Base-by-base conservation (phyloP, 2,329 filamentous ascomycete genomes). In the Sclerotinia spermophila region DNA sequence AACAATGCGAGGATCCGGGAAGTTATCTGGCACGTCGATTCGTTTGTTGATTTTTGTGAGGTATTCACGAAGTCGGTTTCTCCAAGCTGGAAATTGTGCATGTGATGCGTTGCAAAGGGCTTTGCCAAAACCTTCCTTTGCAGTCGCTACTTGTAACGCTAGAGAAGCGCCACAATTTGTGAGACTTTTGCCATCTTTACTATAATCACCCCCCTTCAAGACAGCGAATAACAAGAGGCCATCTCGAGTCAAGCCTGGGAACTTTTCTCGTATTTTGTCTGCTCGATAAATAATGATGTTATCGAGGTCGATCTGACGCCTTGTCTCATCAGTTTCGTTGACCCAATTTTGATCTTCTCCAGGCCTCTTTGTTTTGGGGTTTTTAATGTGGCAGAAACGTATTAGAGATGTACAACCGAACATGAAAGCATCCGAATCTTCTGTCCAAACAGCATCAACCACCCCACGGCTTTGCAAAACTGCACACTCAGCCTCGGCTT, bases 361-460 rank as follows among this genome's bases (percentile, higher is more conserved):
- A 51, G 24, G 24, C 15, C n/a, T 65, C 30, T 51, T 65, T 5
- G 27, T 24, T 38, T 38, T 51, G 33, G 7, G 5, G 19, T 64
- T 51, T 21, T 65, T 17, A 19, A 51, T 85, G 0, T 91, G 91
- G 89, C 92, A 97, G 76, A 93, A 94, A 64, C 93, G 86, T 58
- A 97, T 82, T 0, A 91, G 94, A 45, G 87, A 82, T 0, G 86
- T 89, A 73, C 92, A 95, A 1, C 94, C 94, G 81, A 97, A 97
- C 94, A 97, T 97, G 77, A 97, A 87, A 1, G 94, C 94, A 79
- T 98, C 95, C 53, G 97, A 93, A 82, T 98, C 95, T 79, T 97
- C 94, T 79, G 92, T 97, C 77, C 97, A 84, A 0, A 97, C 94
- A 0, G 92, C 94, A 79, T 98, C 95, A 1, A 97, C 93, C 5